Evolutionary conservation across 805 yeast genomes (phyloP).

Genomic region (Saccharomycopsis fibuligera): DNA sequence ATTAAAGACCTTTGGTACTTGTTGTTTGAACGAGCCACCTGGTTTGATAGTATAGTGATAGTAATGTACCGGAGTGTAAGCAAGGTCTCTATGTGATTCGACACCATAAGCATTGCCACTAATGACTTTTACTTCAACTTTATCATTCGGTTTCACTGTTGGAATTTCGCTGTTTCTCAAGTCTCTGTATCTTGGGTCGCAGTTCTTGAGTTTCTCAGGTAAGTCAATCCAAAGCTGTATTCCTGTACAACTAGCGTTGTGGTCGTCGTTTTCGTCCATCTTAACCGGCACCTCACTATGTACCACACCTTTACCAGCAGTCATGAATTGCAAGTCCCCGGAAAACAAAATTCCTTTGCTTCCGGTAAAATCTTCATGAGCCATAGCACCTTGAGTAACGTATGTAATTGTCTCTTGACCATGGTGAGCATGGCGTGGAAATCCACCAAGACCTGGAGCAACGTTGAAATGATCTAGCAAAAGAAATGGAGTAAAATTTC

Average conservation of each 20-base stretch:
- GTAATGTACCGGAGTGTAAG: conserved; percentile 75
- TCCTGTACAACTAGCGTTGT: conserved; percentile 48
- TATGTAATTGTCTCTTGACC: conserved; percentile 77
- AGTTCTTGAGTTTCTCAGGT: conserved; percentile 55
- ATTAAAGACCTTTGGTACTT: conserved; percentile 53
- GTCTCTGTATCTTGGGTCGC: conserved; percentile 74
- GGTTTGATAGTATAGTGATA: conserved; percentile 60
- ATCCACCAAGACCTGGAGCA: conserved; percentile 59
- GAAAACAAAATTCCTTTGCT: conserved; percentile 66
- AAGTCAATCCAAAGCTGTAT: conserved; percentile 86
- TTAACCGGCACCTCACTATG: conserved; percentile 82
- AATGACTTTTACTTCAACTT: conserved; percentile 62
- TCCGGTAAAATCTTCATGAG: conserved; percentile 86
- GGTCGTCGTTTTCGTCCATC: conserved; percentile 31
- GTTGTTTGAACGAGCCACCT: conserved; percentile 58
- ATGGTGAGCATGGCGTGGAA: conserved; percentile 79
- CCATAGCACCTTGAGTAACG: conserved; percentile 56
- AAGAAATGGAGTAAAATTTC: conserved; percentile 79
- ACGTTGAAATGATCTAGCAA: conserved; percentile 75
- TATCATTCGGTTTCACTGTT: conserved; percentile 54
- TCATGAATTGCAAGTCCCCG: conserved; percentile 90
- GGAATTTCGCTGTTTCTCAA: conserved; percentile 37
- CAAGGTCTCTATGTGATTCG: conserved; percentile 65
- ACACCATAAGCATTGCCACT: conserved; percentile 74
- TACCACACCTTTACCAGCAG: conserved; percentile 83